Evolutionary conservation across 1,284 basidiomycete genomes (phyloP), one percentile per base, ranked within the genome.

Genomic region (Irpex sp.): DNA sequence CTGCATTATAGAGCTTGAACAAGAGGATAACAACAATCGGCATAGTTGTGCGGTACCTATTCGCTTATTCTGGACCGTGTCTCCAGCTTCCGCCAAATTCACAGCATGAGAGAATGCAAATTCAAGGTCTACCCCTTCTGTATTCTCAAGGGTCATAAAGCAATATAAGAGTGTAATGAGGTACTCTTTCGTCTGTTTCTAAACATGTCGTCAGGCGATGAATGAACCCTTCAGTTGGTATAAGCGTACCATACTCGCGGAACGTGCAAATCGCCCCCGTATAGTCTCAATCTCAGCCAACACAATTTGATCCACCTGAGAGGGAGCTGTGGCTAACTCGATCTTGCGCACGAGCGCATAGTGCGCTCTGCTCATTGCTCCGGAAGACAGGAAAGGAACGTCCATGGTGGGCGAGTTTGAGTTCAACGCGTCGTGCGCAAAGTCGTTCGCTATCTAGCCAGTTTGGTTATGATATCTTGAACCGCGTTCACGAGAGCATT

Each of bases 41-140:
- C 15, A n/a, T 51, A 57, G 15, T 17, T 19, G 5, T 26, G 8
- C 66, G 72, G 61, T 69, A 90, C 91, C 91, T 72, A 90, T 85
- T 63, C 85, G 80, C 72, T 90, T 91, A 66, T 90, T 84, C 63
- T 83, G 80, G 1, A 87, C 73, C 5, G 76, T 83, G 33, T 72
- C 74, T 1, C 88, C 90, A 13, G 84, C 82, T 69, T 89, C 90
- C 5, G 88, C 89, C 46, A 93, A 74, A 68, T 83, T 89, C 31
- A 92, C 77, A 4, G 90, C 91, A 68, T 89, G 84, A 2, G 83
- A 81, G 47, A 93, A 79, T 17, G 89, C 88, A 67, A 89, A 92
- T 59, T 85, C 81, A 60, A 92, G 73, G 46, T 81, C 72, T 47
- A 78, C 74, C 7, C 75, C 76, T 55, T 77, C 72, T 5, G 79